Base-by-base conservation (phyloP, 306 rosid species). In the Fagus sylvatica region DNA sequence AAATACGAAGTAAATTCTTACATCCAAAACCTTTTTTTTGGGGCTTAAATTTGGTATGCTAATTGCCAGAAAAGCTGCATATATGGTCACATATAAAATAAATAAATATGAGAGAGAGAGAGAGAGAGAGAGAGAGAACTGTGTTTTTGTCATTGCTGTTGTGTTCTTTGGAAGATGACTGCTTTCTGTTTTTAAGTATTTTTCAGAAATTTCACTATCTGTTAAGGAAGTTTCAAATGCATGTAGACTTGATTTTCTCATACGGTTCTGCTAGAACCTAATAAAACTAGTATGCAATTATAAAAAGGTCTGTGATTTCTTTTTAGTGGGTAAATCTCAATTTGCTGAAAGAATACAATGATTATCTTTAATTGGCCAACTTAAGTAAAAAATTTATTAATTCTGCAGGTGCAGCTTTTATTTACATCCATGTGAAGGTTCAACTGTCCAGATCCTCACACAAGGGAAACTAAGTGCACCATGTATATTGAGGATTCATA, bases 391-490 rank as follows among this genome's bases (percentile, higher is more conserved):
- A 59, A 54, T 11, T 74, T 66, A 74, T 74, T 53, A 53, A 49
- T 30, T 71, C 74, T 69, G 74, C 94, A 95, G 99, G 77, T 95
- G 98, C 86, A 95, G 99, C 82, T 95, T 95, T 88, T 95, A 87
- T 85, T 91, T 95, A 82, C 99, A 93, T 74, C 91, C 99, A 71
- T 93, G 90, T 53, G 99, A 95, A 89, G 99, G 97, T 78, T 91
- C 99, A 70, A 73, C 93, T 36, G 81, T 86, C 74, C 99, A 91
- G 90, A 90, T 91, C 82, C 89, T 95, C 78, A 91, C 99, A 11
- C 99, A 95, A 87, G 99, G 99, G 76, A 95, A 95, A 83, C 83
- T 95, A 66, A 95, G 99, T 75, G 99, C 98, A 70, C 99, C 99
- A 55, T 97, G 99, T 62, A 95, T 95, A 75, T 86, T 95, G 86